Evolutionary conservation across 2,329 filamentous ascomycete species (phyloP).

Genomic region (Penicillium paneum): DNA sequence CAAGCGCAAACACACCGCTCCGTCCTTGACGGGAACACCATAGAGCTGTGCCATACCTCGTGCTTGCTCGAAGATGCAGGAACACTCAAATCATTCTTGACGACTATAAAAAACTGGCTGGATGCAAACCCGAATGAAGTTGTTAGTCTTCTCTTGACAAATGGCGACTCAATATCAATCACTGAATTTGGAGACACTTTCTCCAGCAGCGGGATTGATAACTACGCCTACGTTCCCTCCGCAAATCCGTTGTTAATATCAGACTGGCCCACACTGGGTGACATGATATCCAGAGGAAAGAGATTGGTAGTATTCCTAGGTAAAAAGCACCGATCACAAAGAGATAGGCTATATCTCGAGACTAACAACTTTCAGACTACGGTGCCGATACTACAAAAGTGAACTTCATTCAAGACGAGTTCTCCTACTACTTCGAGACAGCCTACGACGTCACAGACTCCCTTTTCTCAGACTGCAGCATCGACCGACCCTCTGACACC

Average conservation of each 20-base stretch:
- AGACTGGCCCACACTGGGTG: slow-evolving; percentile 44
- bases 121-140: slow-evolving; percentile 59
- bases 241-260: slow-evolving; percentile 33
- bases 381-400: slow-evolving; percentile 38
- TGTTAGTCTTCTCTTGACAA: slow-evolving; percentile 62
- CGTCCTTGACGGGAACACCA: slow-evolving; percentile 44
- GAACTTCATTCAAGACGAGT: slow-evolving; percentile 45
- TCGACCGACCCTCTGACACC: slow-evolving; percentile 44
- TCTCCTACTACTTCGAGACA: slow-evolving; percentile 48
- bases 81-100: slow-evolving; percentile 54
- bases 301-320: slow-evolving; percentile 46
- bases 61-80: slow-evolving; percentile 61
- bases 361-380: slow-evolving; percentile 33
- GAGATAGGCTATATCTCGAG: background rate
- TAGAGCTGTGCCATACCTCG: slow-evolving; percentile 64
- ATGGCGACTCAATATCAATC: slow-evolving; percentile 49
- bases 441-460: slow-evolving; percentile 43
- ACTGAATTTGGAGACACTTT: slow-evolving; percentile 36
- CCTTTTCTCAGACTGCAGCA: slow-evolving; percentile 42
- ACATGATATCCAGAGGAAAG: slow-evolving; percentile 42
- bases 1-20: slow-evolving; percentile 61
- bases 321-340: slow-evolving; percentile 9
- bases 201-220: slow-evolving; percentile 28
- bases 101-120: slow-evolving; percentile 59
- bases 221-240: slow-evolving; percentile 39